Percentiles rank a stretch among this genome's conserved stretches.
Evolutionary conservation across 2,329 filamentous ascomycete species (phyloP).

Genomic region (Cephalotrichum gorgonifer): DNA sequence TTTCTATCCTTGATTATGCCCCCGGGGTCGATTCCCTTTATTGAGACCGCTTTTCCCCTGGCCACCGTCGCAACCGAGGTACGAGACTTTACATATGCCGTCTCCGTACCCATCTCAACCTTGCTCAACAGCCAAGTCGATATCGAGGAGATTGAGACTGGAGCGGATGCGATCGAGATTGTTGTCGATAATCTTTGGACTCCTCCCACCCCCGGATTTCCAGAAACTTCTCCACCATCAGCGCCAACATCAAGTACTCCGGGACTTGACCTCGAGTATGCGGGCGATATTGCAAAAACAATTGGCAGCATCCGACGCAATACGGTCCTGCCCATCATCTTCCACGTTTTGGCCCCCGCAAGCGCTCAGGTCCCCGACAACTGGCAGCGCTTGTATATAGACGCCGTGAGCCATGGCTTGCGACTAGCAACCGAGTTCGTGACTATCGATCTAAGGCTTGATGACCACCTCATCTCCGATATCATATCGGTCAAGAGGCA

Average conservation of each 20-base stretch:
- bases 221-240: background rate
- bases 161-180: conserved; percentile 57
- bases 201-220: too few species aligned
- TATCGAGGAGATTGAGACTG: conserved; percentile 55
- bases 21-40: conserved; percentile 40
- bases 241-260: background rate
- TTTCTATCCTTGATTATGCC: conserved; percentile 54
- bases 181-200: conserved; percentile 27
- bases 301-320: conserved; percentile 52
- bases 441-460: conserved; percentile 50
- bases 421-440: conserved; percentile 53
- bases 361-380: conserved; percentile 8
- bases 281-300: conserved; percentile 43
- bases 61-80: conserved; percentile 50
- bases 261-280: conserved; percentile 19
- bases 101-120: conserved; percentile 49
- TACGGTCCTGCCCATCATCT: conserved; percentile 49
- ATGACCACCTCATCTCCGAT: conserved; percentile 36
- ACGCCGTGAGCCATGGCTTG: conserved; percentile 48
- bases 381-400: conserved; percentile 32
- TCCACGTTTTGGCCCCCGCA: conserved; percentile 29
- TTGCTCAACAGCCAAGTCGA: conserved; percentile 44
- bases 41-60: conserved; percentile 56
- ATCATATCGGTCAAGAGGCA: conserved; percentile 40
- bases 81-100: conserved; percentile 56